Percentiles rank a stretch among this genome's conserved stretches.
phyloP scores from a whole-genome alignment of 1,139 yeast species.

The Yamadazyma sp. region DNA sequence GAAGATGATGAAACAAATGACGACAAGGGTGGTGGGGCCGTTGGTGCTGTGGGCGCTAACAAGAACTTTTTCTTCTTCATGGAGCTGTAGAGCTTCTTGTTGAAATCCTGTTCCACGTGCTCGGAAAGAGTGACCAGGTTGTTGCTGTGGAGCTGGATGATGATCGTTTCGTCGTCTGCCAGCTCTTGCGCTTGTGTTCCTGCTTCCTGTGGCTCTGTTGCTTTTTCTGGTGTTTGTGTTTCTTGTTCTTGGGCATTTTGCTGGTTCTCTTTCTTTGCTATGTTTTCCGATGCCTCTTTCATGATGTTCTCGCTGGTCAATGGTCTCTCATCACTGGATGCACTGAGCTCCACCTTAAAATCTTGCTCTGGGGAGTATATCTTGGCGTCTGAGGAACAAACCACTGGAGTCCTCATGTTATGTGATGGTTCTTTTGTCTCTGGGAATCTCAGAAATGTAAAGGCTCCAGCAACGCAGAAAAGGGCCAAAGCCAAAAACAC shows the following conservation, averaged over 20 bases:
- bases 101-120: not conserved
- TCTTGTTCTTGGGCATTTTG: not conserved
- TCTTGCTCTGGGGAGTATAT: too few relatives aligned
- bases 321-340: too few relatives aligned
- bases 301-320: too few relatives aligned
- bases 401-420: too few relatives aligned
- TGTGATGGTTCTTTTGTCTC: too few relatives aligned
- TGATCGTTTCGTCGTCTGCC: not conserved
- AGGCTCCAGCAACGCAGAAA: slow-evolving; percentile 31
- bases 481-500: slow-evolving; percentile 43
- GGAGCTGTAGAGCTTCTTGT: not conserved
- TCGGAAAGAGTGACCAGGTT: not conserved
- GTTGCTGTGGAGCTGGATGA: not conserved
- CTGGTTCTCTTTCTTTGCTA: too few relatives aligned
- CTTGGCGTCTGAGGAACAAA: too few relatives aligned
- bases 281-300: too few relatives aligned
- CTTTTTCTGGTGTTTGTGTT: not conserved
- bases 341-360: too few relatives aligned
- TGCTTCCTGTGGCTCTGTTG: not conserved
- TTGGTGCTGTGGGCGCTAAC: not conserved
- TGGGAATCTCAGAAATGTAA: slow-evolving; percentile 35
- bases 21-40: not conserved
- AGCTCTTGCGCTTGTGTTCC: too few relatives aligned
- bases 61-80: not conserved
- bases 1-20: not conserved